Base-by-base conservation (phyloP, 495 filamentous ascomycete genomes). In the Talaromyces liani region DNA sequence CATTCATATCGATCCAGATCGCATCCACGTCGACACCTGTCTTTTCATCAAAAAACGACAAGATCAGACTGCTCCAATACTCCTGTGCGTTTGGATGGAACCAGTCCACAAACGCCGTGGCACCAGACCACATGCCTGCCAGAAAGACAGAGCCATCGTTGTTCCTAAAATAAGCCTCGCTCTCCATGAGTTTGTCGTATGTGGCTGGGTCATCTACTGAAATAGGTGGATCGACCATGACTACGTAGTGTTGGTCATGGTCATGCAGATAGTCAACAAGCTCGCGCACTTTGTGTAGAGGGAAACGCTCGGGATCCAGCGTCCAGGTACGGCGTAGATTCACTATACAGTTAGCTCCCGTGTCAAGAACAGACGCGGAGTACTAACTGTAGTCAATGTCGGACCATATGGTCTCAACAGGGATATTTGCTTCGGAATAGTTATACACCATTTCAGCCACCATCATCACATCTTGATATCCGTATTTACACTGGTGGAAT, bases 361-460 rank as follows among this genome's bases (percentile, higher is more conserved):
- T 7, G 16, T 34, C 22, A 14, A 41, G 3, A 60, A 29, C 34
- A 6, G 36, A 16, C 31, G 22, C 6, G 9, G 29, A 4, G 29
- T 14, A 51, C 60, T 53, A 31, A 62, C 60, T 70, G 34, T 67
- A 70, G 49, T 70, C 69, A 41, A 71, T 71, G 61, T 69, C 65
- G 10, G 65, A 62, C 87, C 89, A 92, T 24, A 91, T 84, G 6
- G 80, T 88, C 67, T 80, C 85, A 72, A 75, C 68, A 4, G 83
- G 83, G 53, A 85, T 84, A 36, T 77, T 74, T 63, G 79, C 79
- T 6, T 68, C 65, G 20, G 72, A 72, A 64, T 82, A 80, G 49
- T 75, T 83, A 33, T 79, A 73, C 6, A 83, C 78, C 24, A 85
- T 77, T 29, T 77, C 76, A 31, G 80, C 72, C 4, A 84, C 58